Evolutionary conservation across 345 rosid species (phyloP).

Genomic region (Excoecaria agallocha): DNA sequence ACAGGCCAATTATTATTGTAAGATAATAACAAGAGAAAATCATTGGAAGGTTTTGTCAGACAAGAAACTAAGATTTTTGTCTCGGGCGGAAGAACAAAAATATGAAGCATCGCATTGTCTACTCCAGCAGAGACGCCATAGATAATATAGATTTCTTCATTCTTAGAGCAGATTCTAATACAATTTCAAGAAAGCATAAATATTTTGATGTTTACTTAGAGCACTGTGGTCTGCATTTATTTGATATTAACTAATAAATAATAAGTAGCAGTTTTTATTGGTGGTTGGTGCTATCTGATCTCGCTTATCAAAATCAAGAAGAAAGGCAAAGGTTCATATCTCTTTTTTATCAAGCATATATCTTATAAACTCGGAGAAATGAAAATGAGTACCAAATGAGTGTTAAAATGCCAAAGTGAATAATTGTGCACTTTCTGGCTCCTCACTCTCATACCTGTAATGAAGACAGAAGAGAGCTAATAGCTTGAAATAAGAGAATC

Average conservation of each 20-base stretch:
- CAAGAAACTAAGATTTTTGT: neutral
- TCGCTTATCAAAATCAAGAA: neutral
- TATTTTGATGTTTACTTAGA: conserved; percentile 6
- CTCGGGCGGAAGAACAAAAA: neutral
- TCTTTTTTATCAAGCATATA: no score
- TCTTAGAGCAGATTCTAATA: conserved; percentile 15
- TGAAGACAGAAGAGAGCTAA: no score
- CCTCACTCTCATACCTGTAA: no score
- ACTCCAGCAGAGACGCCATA: neutral
- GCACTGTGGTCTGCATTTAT: neutral
- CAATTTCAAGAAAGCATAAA: conserved; percentile 11
- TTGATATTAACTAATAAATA: conserved; percentile 19
- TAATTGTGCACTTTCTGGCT: no score
- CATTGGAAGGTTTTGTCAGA: neutral
- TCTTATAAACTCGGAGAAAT: neutral
- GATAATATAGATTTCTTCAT: conserved; percentile 8
- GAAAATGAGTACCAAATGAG: conserved; percentile 8
- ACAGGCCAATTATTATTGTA: neutral
- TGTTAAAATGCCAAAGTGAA: neutral
- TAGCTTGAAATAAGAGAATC: no score
- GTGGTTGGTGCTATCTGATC: neutral
- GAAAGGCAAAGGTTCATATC: neutral
- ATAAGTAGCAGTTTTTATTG: conserved; percentile 1
- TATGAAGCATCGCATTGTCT: neutral
- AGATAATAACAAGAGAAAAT: neutral